Percentiles rank a stretch among this genome's conserved stretches.
Evolutionary conservation across 73 alveolate genomes (phyloP).

Genomic region (Paramecium sonneborni): DNA sequence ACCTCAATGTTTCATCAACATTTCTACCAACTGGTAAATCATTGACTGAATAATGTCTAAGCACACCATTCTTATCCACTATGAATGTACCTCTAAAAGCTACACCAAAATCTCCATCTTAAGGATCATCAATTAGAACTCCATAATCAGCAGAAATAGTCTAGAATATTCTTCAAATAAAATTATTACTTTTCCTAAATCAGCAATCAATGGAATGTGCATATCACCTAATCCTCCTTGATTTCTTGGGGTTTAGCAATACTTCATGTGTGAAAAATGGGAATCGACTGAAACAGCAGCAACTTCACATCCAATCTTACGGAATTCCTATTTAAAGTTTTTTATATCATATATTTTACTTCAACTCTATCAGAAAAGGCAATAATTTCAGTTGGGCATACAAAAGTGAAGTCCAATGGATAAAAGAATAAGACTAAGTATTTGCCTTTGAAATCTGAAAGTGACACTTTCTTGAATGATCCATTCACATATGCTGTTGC

Average conservation of each 20-base stretch:
- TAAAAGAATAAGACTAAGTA: constrained; percentile 81
- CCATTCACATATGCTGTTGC: constrained; percentile 72
- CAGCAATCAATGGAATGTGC: constrained; percentile 93
- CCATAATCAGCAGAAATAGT: constrained; percentile 87
- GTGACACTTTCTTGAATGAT: constrained; percentile 69
- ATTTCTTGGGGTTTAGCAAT: constrained; percentile 87
- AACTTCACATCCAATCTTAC: constrained; percentile 83
- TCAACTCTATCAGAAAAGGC: constrained; percentile 81
- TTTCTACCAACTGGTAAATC: constrained; percentile 98
- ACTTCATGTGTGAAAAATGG: constrained; percentile 86
- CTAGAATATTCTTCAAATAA: constrained; percentile 1
- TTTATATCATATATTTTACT: constrained; percentile 57
- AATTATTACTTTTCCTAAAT: constrained; percentile 73
- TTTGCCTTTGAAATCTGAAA: constrained; percentile 33
- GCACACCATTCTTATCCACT: constrained; percentile 90
- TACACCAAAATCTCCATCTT: constrained; percentile 85
- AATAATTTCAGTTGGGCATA: constrained; percentile 95
- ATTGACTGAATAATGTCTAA: constrained; percentile 94
- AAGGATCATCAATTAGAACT: constrained; percentile 76
- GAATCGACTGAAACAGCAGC: constrained; percentile 90
- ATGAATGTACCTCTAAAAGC: constrained; percentile 98
- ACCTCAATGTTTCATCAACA: constrained; percentile 92
- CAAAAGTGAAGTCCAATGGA: constrained; percentile 97
- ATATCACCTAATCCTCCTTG: constrained; percentile 96
- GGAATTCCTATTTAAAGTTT: constrained; percentile 69